Evolutionary conservation across 805 yeast species (phyloP), one percentile per base, ranked within the genome.

Genomic region (Myxozyma nipponensis): DNA sequence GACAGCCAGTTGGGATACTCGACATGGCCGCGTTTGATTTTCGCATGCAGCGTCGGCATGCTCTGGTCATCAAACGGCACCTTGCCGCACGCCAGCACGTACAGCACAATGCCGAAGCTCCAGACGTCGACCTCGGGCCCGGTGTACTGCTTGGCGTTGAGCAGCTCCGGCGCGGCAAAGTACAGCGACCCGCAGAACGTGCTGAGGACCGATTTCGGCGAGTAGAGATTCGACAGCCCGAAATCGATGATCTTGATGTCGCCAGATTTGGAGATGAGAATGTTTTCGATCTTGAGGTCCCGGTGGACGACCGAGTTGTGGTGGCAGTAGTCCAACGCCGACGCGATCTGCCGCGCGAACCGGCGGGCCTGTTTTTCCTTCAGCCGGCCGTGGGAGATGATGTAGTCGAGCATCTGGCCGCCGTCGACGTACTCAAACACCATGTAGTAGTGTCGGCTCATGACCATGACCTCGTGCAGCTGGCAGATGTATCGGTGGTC

Each of bases 71-170:
- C 98, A 67, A 93, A 93, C 6, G 99, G 99, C 13, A 93, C 98
- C 66, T 88, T 90, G 48, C 99, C 99, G 67, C 97, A 90, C 1
- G 93, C 96, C 54, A 93, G 74, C 5, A 93, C 99, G 64, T 88
- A 93, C 44, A 93, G 71, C 0, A 93, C 98, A 28, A 93, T 95
- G 57, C 98, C 98, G 73, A 90, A 91, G 1, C 96, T 87, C 98
- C 98, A 93, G 18, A 93, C 83, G 67, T 93, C 98, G 42, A 93
- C 96, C 67, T 93, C 98, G 0, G 98, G 98, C 0, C 98, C 99
- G 34, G 78, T 74, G 63, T 93, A 93, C 1, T 96, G 97, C 59
- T 81, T 82, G 1, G 98, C 98, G 52, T 86, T 85, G 47, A 93
- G 73, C 59, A 93, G 75, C 68, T 93, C 99, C 0, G 99, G 99